Base-by-base conservation (phyloP, 345 rosid species). In the Fremontodendron californicum region DNA sequence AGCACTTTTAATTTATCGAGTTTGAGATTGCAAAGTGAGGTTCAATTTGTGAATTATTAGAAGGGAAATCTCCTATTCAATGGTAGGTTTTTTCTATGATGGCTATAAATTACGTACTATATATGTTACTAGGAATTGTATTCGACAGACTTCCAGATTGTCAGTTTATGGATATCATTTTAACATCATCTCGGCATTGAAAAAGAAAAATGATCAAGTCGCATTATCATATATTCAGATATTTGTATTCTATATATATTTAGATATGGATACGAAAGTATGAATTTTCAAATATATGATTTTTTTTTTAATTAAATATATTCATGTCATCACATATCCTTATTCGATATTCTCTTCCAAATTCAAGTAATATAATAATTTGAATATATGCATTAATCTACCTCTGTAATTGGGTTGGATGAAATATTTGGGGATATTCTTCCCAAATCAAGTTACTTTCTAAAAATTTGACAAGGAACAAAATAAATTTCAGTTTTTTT, bases 21-120 rank as follows among this genome's bases (percentile, higher is more conserved):
- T 52, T 76, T 67, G 52, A 57, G 71, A 79, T 49, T 60, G 39
- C 52, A 73, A 46, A 74, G 67, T 43, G 78, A 79, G 81, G 68
- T 74, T 70, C 79, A 21, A 39, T 71, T 65, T 64, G 43, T 80
- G 73, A 76, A 64, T 76, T 68, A 80, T 46, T 37, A 39, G 65
- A 55, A 27, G 51, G 35, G 73, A 67, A 74, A 65, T 74, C 66
- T 45, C 49, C 70, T 27, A 15, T 43, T 42, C 7, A 23, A 11
- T 57, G 51, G 35, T 68, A 39, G 49, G 11, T 43, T 68, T 68
- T 23, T 23, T 5, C 48, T 40, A 39, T n/a, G 29, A 39, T 64
- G 27, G 27, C 23, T 55, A 21, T 25, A 57, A 57, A 57, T 57
- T 25, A 10, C 12, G 16, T 61, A 61, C 66, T 16, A 35, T 35